These are phyloP conservation scores for Luvunga scandens DNA, from an alignment of 345 rosid species.

Conservation along the genomic window DNA sequence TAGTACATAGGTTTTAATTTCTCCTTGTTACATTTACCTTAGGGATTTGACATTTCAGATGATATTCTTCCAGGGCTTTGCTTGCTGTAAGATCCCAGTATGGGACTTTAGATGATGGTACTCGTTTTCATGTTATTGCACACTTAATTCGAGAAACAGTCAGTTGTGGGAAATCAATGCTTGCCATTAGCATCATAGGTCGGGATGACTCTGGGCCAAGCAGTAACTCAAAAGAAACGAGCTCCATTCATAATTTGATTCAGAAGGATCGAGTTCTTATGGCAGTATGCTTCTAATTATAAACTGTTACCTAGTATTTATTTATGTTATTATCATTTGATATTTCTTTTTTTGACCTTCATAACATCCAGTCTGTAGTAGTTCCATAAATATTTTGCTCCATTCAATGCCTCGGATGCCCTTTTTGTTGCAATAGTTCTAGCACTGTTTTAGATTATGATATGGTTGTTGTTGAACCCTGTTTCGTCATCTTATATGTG, in stretches of 20 bases:
- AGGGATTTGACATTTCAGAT: conserved; percentile 13
- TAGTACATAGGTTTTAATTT: neutral
- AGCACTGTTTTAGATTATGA: neutral
- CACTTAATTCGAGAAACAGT: conserved; percentile 91
- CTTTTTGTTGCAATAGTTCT: neutral
- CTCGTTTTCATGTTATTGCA: conserved; percentile 86
- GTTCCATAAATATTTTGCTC: conserved; percentile 9
- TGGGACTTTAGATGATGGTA: conserved; percentile 79
- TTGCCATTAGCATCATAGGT: conserved; percentile 68
- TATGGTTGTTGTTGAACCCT: neutral
- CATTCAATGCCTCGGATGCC: neutral
- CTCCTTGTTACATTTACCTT: conserved; percentile 10
- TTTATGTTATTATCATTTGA: neutral
- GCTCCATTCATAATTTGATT: conserved; percentile 69
- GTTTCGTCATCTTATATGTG: neutral
- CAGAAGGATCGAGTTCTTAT: conserved; percentile 87
- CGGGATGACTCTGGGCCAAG: conserved; percentile 66
- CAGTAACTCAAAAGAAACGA: conserved; percentile 61
- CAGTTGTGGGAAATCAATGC: conserved; percentile 73
- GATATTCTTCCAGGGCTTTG: conserved; percentile 57
- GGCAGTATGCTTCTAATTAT: conserved; percentile 46
- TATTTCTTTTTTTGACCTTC: neutral
- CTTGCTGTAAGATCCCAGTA: conserved; percentile 76
- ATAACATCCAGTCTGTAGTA: neutral
- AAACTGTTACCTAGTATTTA: neutral